phyloP scores from a whole-genome alignment of 2,329 filamentous ascomycete species.

The Lachnellula occidentalis region DNA sequence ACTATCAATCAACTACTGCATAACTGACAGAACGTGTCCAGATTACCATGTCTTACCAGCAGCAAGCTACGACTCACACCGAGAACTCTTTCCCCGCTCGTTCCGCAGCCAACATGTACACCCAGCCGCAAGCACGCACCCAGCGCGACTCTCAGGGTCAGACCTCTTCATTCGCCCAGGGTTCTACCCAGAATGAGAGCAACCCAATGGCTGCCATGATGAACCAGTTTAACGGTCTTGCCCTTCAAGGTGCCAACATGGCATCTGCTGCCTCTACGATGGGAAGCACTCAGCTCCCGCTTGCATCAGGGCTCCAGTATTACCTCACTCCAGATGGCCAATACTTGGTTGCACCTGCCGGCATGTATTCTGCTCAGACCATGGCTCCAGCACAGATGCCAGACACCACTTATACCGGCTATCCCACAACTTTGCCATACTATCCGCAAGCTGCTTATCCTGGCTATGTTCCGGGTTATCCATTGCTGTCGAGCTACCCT shows the following conservation, averaged over 20 bases:
- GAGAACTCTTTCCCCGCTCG: conserved; percentile 25
- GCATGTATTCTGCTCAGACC: conserved; percentile 29
- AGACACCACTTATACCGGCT: conserved; percentile 28
- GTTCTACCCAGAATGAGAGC: conserved; percentile 18
- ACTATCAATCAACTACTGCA: not conserved
- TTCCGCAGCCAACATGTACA: conserved; percentile 28
- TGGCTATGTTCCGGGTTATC: conserved; percentile 29
- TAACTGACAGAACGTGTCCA: conserved; percentile 16
- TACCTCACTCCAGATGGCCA: conserved; percentile 32
- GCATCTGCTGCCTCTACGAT: conserved; percentile 26
- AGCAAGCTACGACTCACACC: conserved; percentile 26
- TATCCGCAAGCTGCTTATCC: conserved; percentile 29
- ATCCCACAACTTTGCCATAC: conserved; percentile 27
- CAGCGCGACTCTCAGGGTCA: conserved; percentile 28
- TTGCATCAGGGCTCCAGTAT: conserved; percentile 29
- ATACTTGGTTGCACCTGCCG: conserved; percentile 24
- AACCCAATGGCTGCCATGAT: conserved; percentile 26
- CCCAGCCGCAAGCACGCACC: conserved; percentile 24
- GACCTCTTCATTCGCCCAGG: conserved; percentile 19
- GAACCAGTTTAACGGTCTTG: conserved; percentile 27
- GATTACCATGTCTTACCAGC: conserved; percentile 33
- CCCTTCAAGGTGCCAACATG: conserved; percentile 33
- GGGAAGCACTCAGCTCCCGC: conserved; percentile 26
- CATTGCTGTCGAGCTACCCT: conserved; percentile 28
- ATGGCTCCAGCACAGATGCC: conserved; percentile 23